Evolutionary conservation across 2,329 filamentous ascomycete genomes (phyloP).

Genomic region (Neofusicoccum ribis): DNA sequence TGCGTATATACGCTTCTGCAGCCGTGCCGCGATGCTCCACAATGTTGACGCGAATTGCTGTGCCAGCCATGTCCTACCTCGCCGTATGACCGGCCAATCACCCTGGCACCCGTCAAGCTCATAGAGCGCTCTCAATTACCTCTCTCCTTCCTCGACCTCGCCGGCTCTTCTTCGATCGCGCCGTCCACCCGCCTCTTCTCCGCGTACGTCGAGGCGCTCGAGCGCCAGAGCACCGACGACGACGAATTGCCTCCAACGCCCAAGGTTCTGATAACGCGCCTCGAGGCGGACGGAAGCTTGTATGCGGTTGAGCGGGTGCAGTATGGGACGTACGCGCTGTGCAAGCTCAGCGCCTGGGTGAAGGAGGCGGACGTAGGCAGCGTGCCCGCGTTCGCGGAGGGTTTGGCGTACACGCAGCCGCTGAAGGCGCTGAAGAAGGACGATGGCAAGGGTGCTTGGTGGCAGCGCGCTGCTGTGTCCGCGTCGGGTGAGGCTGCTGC

Average conservation of each 20-base stretch:
- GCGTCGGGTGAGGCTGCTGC: constrained; percentile 10
- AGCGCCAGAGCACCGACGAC: constrained; percentile 24
- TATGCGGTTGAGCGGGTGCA: constrained; percentile 76
- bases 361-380: constrained; percentile 46
- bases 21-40: no score
- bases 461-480: constrained; percentile 32
- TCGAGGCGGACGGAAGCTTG: constrained; percentile 62
- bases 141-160: constrained; percentile 38
- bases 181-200: constrained; percentile 34
- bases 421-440: constrained; percentile 37
- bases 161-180: constrained; percentile 27
- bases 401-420: constrained; percentile 51
- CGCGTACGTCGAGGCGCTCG: constrained; percentile 35
- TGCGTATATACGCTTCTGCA: neutral
- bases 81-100: constrained; percentile 30
- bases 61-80: constrained; percentile 31
- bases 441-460: constrained; percentile 29
- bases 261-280: constrained; percentile 37
- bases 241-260: constrained; percentile 3
- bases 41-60: neutral
- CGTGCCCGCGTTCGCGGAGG: constrained; percentile 46
- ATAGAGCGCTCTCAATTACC: constrained; percentile 39
- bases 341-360: constrained; percentile 67
- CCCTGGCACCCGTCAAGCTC: constrained; percentile 36
- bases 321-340: constrained; percentile 64